Conservation (phyloP, 192 early-diverging fungal species). For the Coemansia sp. region DNA sequence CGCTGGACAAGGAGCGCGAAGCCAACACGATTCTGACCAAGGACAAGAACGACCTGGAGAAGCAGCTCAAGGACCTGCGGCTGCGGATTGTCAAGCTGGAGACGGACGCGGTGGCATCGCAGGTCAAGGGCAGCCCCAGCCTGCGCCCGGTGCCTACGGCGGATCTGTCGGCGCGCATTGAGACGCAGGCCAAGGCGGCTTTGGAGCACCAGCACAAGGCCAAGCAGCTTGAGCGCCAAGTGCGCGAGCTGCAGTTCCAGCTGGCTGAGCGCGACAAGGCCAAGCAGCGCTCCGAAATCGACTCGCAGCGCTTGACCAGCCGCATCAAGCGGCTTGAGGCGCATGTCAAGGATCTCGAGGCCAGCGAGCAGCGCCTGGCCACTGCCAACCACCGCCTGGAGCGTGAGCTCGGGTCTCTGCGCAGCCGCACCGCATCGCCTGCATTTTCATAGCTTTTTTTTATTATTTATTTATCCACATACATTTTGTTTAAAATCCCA, state of each 20-base stretch:
- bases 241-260: conserved; percentile 86
- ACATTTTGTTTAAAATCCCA: conserved; percentile 33
- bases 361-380: conserved; percentile 37
- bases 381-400: conserved; percentile 48
- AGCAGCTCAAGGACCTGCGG: conserved; percentile 77
- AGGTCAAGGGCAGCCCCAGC: conserved; percentile 57
- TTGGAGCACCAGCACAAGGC: conserved; percentile 47
- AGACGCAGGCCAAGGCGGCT: conserved; percentile 46
- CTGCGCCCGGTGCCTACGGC: conserved; percentile 36
- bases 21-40: conserved; percentile 72
- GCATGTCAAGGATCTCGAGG: conserved; percentile 46
- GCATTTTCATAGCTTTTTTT: conserved; percentile 10
- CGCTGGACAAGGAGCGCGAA: conserved; percentile 63
- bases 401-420: conserved; percentile 45
- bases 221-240: conserved; percentile 64
- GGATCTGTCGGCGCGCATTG: conserved; percentile 36
- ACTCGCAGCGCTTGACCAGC: conserved; percentile 60
- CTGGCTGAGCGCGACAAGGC: conserved; percentile 77
- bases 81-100: conserved; percentile 77
- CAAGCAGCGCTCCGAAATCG: conserved; percentile 70
- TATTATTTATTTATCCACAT: neutral
- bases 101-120: conserved; percentile 59
- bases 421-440: conserved; percentile 49
- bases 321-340: conserved; percentile 53
- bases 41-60: conserved; percentile 76